These are phyloP conservation scores for Alternaria gansuensis DNA, from an alignment of 2,329 filamentous ascomycete species.

Conservation along the genomic window DNA sequence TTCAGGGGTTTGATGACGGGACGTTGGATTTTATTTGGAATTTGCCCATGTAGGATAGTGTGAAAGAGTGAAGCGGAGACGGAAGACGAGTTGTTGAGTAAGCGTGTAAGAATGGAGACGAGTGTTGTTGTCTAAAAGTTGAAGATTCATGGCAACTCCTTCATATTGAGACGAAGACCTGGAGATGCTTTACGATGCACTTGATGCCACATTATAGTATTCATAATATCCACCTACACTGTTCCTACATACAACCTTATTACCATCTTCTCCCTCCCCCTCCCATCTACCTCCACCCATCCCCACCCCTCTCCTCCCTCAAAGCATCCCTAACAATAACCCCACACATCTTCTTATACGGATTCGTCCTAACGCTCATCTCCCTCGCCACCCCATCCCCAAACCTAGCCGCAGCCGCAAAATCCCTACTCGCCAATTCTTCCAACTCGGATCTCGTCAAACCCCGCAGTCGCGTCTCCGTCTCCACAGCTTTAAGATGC, in stretches of 20 bases:
- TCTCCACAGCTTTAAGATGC: slow-evolving; percentile 53
- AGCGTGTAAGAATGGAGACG: neutral
- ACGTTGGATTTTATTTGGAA: slow-evolving; percentile 55
- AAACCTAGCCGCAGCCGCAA: slow-evolving; percentile 63
- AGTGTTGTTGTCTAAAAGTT: neutral
- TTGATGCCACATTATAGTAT: no score
- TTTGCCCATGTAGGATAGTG: slow-evolving; percentile 37
- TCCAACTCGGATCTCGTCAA: slow-evolving; percentile 57
- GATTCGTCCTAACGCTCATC: slow-evolving; percentile 68
- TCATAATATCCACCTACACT: no score
- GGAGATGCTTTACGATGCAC: no score
- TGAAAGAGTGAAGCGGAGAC: neutral
- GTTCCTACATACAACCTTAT: no score
- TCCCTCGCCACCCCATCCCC: slow-evolving; percentile 66
- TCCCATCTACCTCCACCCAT: no score
- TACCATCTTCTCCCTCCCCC: no score
- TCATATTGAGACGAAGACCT: no score
- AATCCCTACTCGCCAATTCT: slow-evolving; percentile 65
- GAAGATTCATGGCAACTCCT: no score
- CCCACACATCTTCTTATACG: slow-evolving; percentile 70
- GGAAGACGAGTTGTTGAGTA: no score
- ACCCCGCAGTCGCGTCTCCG: slow-evolving; percentile 45
- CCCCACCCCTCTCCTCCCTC: slow-evolving; percentile 57
- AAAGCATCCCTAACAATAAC: slow-evolving; percentile 69
- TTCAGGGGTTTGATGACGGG: slow-evolving; percentile 52